These are phyloP conservation scores for Jamesozyma hellenica DNA, from an alignment of 805 yeast species.

Conservation along the genomic window DNA sequence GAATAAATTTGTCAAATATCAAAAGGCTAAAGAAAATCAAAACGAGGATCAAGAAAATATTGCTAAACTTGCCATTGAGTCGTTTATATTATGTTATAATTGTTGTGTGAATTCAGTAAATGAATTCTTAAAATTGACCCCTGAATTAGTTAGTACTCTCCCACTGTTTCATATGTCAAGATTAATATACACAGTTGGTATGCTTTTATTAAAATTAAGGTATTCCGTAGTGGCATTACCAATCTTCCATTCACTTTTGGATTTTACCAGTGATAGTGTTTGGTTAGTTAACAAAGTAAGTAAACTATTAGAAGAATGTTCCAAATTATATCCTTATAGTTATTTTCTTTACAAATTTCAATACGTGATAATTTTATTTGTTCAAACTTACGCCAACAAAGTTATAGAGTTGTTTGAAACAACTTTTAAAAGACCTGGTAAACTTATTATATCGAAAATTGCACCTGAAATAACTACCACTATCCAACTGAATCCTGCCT, in stretches of 20 bases:
- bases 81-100: conserved; percentile 42
- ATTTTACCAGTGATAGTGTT: conserved; percentile 40
- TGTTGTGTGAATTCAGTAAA: conserved; percentile 44
- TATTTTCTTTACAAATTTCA: conserved; percentile 44
- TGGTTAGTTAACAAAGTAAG: conserved; percentile 20
- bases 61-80: conserved; percentile 17
- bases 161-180: conserved; percentile 52
- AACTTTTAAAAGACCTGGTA: neutral
- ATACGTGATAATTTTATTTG: conserved; percentile 46
- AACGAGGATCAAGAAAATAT: neutral
- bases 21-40: neutral
- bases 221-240: conserved; percentile 48
- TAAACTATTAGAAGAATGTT: conserved; percentile 20
- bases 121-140: conserved; percentile 37
- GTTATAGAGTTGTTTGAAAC: conserved; percentile 26
- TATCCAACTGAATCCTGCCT: no score
- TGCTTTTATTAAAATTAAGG: conserved; percentile 43
- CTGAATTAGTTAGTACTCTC: conserved; percentile 40
- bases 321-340: conserved; percentile 35
- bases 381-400: conserved; percentile 53
- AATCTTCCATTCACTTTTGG: conserved; percentile 33
- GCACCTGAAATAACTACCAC: no score
- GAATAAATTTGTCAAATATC: conserved; percentile 7
- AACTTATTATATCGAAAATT: no score
- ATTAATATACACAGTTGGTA: conserved; percentile 55